Base-by-base conservation (phyloP, 192 early-diverging fungal genomes). In the Rhizophagus clarus region DNA sequence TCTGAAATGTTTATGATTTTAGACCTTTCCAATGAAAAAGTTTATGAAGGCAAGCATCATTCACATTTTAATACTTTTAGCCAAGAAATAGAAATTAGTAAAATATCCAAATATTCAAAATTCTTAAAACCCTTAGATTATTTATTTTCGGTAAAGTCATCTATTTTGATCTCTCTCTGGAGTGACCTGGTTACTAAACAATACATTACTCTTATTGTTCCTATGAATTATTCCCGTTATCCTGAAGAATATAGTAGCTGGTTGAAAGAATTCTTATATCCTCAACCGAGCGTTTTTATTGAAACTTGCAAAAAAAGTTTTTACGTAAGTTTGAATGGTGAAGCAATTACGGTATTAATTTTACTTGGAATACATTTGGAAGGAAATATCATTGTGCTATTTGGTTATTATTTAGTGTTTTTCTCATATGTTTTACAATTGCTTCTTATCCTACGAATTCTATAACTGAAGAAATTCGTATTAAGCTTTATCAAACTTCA, bases 281-380 rank as follows among this genome's bases (percentile, higher is more conserved):
- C 71, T 47, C n/a, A 24, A n/a, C 17, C 32, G 12, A 72, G 71
- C 17, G 15, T 9, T 17, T 74, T 74, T 49, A 20, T 47, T 9
- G 20, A 20, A 7, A 9, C 6, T 10, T 45, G 49, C 4, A 17
- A 24, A 24, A 31, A 12, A 26, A 51, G 61, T 5, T 14, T 74
- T 10, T 74, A 60, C 32, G 22, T 4, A 56, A 24, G 8, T 24
- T 74, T 51, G 51, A 61, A 74, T 56, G 72, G 45, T n/a, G 47
- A 74, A 74, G 49, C 49, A 56, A 26, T 74, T n/a, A n/a, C n/a
- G n/a, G n/a, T 29, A n/a, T 74, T 17, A 56, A 74, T 74, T 74
- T 74, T 37, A 74, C 61, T 22, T 74, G 72, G 72, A 17, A 74
- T 10, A 32, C 8, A 1, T 74, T 56, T 32, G 72, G 51, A 29